Base-by-base conservation (phyloP, 805 yeast genomes). In the Suhomyces kilbournensis region DNA sequence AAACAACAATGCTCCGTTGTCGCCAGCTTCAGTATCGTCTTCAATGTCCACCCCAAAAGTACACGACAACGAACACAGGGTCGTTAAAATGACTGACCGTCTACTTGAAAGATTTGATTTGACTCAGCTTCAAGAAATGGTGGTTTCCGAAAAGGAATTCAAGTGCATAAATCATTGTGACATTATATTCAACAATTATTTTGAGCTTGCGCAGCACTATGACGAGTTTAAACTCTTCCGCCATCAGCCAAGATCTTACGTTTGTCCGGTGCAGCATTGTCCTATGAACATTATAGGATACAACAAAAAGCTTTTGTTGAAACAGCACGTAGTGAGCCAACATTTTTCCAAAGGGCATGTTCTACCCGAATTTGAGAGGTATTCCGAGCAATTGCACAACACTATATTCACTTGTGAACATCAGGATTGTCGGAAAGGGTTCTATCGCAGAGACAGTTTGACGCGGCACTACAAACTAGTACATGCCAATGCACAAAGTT, bases 241-340 rank as follows among this genome's bases (percentile, higher is more conserved):
- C 14, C 48, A 47, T 28, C 40, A 38, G 35, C 54, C 56, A 15
- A 63, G 79, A 14, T 67, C 70, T 2, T 68, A 58, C 56, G 60
- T 60, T 26, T 76, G 80, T 54, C 57, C 65, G 2, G 56, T 63
- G 15, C 49, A 54, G 6, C 60, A 56, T 7, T 76, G 80, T 39
- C 77, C 78, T 3, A 76, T 78, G 79, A 63, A 65, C 26, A 56
- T 68, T 12, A 69, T 76, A 23, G 80, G 80, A 1, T 75, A 63
- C 46, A 60, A 61, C 38, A 66, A 68, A 44, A 69, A 64, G 47
- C 65, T 66, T 3, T 58, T 61, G 40, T 56, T 70, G 30, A 56
- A 72, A 38, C 67, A 67, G 42, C 75, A 70, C 48, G 56, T 65
- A 1, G 60, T 64, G 14, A 44, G 55, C 12, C 56, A 58, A 15